Evolutionary conservation across 345 rosid species (phyloP).

Genomic region (Excoecaria cochinchinensis): DNA sequence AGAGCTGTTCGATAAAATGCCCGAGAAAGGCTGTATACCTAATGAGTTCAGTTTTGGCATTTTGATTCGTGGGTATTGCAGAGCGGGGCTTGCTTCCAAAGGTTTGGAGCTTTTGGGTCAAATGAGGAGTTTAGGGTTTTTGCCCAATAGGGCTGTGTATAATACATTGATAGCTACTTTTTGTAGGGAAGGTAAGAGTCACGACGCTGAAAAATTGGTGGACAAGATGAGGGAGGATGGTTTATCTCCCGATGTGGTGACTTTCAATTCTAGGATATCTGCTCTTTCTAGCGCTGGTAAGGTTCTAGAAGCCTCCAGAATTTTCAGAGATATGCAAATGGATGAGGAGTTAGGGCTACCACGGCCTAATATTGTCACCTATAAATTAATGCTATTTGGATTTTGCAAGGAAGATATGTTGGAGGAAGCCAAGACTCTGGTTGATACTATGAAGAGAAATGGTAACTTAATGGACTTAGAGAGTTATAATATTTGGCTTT

Average conservation of each 20-base stretch:
- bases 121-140: constrained; percentile 50
- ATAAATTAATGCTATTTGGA: constrained; percentile 81
- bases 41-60: constrained; percentile 82
- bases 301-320: constrained; percentile 79
- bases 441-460: constrained; percentile 55
- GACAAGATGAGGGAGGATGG: constrained; percentile 79
- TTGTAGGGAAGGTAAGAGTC: constrained; percentile 74
- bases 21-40: constrained; percentile 68
- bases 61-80: constrained; percentile 86
- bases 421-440: constrained; percentile 72
- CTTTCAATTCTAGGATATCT: constrained; percentile 84
- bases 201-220: constrained; percentile 76
- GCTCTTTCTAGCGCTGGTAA: constrained; percentile 75
- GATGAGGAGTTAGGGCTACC: constrained; percentile 83
- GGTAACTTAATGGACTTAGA: constrained; percentile 48
- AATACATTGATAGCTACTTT: constrained; percentile 75
- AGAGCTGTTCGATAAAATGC: constrained; percentile 81
- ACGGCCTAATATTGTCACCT: constrained; percentile 64
- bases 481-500: constrained; percentile 81
- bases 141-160: constrained; percentile 68
- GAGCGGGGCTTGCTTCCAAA: constrained; percentile 48
- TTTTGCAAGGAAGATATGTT: constrained; percentile 77
- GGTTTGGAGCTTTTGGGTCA: constrained; percentile 61
- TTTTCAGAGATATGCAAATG: constrained; percentile 86
- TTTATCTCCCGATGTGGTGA: constrained; percentile 71